Percentiles rank a stretch among this genome's conserved stretches.
These are phyloP conservation scores for Phytophthora fragariaefolia DNA, from an alignment of 352 stramenopile genomes.

Conservation along the genomic window DNA sequence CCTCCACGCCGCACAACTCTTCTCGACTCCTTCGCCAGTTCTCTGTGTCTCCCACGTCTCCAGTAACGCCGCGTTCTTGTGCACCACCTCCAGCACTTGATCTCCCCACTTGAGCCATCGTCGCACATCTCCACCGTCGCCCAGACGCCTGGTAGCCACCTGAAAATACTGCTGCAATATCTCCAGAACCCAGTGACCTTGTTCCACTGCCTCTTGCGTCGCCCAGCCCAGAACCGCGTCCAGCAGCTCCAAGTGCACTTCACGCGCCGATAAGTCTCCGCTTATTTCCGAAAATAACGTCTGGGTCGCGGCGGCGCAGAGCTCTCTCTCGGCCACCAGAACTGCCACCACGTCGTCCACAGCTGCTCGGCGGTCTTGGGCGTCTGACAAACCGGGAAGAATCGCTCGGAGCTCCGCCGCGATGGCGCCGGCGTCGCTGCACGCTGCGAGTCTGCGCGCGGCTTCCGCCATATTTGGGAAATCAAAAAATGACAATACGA, in stretches of 20 bases:
- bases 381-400: conserved; percentile 13
- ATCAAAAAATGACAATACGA: conserved; percentile 15
- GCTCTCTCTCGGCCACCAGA: conserved; percentile 26
- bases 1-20: too few species aligned
- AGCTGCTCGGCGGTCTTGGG: conserved; percentile 12
- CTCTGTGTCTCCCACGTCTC: too few species aligned
- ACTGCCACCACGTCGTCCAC: conserved; percentile 27
- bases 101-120: conserved; percentile 43
- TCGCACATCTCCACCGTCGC: conserved; percentile 12
- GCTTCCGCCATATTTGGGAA: conserved; percentile 18
- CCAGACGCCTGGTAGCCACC: conserved; percentile 14
- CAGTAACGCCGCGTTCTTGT: conserved; percentile 20
- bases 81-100: conserved; percentile 27
- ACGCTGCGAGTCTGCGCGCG: conserved; percentile 18
- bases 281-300: conserved; percentile 37
- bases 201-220: not conserved
- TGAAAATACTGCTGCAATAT: conserved; percentile 29
- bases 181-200: conserved; percentile 9
- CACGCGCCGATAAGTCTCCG: not conserved
- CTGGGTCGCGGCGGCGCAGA: conserved; percentile 5
- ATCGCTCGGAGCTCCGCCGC: conserved; percentile 8
- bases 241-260: conserved; percentile 30
- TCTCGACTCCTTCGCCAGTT: too few species aligned
- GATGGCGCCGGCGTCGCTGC: conserved; percentile 22
- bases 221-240: conserved; percentile 23